A percentile compares a stretch with the other conserved stretches of the same genome.
Evolutionary conservation across 257 asterid species (phyloP).

Genomic region (Galeopsis tetrahit): DNA sequence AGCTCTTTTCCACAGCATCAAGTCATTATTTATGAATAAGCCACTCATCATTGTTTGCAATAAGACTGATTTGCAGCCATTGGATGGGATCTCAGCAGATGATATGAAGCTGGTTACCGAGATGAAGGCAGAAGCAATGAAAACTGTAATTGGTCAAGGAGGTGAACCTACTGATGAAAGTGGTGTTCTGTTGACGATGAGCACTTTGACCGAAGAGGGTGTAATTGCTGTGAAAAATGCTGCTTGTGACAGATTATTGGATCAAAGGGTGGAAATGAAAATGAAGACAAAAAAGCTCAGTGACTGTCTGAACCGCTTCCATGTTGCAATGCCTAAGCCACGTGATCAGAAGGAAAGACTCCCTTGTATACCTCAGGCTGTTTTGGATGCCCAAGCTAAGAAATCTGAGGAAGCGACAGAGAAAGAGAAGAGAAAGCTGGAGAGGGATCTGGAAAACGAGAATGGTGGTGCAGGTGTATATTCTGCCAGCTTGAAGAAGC

Average conservation of each 20-base stretch:
- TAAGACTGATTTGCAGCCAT: slow-evolving; percentile 89
- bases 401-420: slow-evolving; percentile 57
- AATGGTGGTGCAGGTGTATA: slow-evolving; percentile 99
- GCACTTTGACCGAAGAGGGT: slow-evolving; percentile 92
- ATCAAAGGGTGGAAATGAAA: slow-evolving; percentile 90
- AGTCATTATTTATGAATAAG: slow-evolving; percentile 89
- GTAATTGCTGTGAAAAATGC: slow-evolving; percentile 88
- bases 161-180: slow-evolving; percentile 74
- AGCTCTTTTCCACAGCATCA: slow-evolving; percentile 93
- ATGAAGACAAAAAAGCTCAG: slow-evolving; percentile 89
- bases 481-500: slow-evolving; percentile 93
- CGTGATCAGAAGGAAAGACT: slow-evolving; percentile 92
- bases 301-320: slow-evolving; percentile 90
- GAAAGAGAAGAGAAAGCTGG: slow-evolving; percentile 74
- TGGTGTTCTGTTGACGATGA: slow-evolving; percentile 85
- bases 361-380: slow-evolving; percentile 79
- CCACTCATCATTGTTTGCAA: slow-evolving; percentile 89
- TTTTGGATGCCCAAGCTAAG: slow-evolving; percentile 77
- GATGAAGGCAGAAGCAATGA: slow-evolving; percentile 94
- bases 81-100: slow-evolving; percentile 78
- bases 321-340: slow-evolving; percentile 90
- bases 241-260: slow-evolving; percentile 87
- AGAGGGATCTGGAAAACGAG: slow-evolving; percentile 88
- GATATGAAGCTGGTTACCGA: slow-evolving; percentile 81
- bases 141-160: slow-evolving; percentile 86